These are phyloP conservation scores for Penicillium paradoxum DNA, from an alignment of 495 filamentous ascomycete species.

Conservation along the genomic window DNA sequence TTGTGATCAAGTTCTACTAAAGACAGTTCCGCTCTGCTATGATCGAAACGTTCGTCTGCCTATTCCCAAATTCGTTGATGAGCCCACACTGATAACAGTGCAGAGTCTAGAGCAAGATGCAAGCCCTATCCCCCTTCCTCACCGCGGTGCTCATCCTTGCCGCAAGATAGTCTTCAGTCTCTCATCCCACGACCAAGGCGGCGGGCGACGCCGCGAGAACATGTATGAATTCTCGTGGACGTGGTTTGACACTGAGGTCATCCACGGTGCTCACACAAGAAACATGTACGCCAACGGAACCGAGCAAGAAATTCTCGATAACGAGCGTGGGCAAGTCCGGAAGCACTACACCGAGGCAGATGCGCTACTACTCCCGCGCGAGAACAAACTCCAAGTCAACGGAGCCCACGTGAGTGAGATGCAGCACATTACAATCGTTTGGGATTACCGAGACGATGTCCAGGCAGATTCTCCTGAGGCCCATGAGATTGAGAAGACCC, in stretches of 20 bases:
- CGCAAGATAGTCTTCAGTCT: conserved; percentile 62
- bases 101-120: conserved; percentile 17
- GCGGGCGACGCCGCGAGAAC: conserved; percentile 25
- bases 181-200: conserved; percentile 62
- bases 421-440: conserved; percentile 47
- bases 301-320: conserved; percentile 14
- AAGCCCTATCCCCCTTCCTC: conserved; percentile 27
- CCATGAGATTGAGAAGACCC: conserved; percentile 27
- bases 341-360: conserved; percentile 23
- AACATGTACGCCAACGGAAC: conserved; percentile 18
- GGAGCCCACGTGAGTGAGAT: conserved; percentile 24
- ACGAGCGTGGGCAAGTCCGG: conserved; percentile 15
- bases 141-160: conserved; percentile 37
- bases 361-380: conserved; percentile 37
- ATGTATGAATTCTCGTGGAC: conserved; percentile 58
- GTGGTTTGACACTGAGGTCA: conserved; percentile 64
- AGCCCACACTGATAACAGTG: no score
- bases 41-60: conserved; percentile 24
- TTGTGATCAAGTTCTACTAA: conserved; percentile 35
- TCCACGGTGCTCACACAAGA: conserved; percentile 21
- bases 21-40: conserved; percentile 40
- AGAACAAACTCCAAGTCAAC: conserved; percentile 53
- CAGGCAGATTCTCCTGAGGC: conserved; percentile 43
- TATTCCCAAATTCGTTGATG: background rate
- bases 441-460: conserved; percentile 50